These are phyloP conservation scores for Penicillium taxi DNA, from an alignment of 495 filamentous ascomycete genomes.

Conservation along the genomic window DNA sequence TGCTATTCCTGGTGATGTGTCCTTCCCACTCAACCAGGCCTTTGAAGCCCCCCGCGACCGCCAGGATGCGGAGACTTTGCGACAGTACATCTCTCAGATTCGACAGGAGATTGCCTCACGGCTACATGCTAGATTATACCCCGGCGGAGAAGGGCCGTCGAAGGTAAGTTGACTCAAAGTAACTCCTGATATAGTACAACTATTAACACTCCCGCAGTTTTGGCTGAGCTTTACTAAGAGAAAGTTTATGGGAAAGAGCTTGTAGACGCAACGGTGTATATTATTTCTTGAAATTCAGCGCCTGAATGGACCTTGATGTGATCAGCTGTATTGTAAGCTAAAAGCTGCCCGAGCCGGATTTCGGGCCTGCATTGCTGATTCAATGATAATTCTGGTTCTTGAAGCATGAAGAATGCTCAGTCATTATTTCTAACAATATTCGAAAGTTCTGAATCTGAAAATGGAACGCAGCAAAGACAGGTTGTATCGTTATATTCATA, in stretches of 20 bases:
- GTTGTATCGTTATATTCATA: slow-evolving; percentile 15
- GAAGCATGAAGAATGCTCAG: too few species aligned
- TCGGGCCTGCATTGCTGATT: slow-evolving; percentile 7
- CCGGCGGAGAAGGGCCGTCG: slow-evolving; percentile 72
- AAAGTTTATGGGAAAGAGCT: slow-evolving; percentile 96
- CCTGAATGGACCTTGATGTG: slow-evolving; percentile 19
- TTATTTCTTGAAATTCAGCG: slow-evolving; percentile 29
- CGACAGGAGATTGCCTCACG: slow-evolving; percentile 81
- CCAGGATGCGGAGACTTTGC: slow-evolving; percentile 78
- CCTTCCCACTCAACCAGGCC: slow-evolving; percentile 84
- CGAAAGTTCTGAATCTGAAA: too few species aligned
- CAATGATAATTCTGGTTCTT: too few species aligned
- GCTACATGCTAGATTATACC: slow-evolving; percentile 77
- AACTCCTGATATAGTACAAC: background rate
- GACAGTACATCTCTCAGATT: slow-evolving; percentile 79
- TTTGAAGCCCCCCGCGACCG: slow-evolving; percentile 74
- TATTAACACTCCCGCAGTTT: slow-evolving; percentile 47
- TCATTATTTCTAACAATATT: too few species aligned
- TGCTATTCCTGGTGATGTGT: slow-evolving; percentile 87
- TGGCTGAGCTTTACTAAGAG: slow-evolving; percentile 98
- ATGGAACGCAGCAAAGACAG: background rate
- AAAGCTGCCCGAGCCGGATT: slow-evolving; percentile 8
- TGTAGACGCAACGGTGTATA: slow-evolving; percentile 40
- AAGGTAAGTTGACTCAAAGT: slow-evolving; percentile 50
- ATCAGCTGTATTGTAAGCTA: slow-evolving; percentile 4